phyloP scores from a whole-genome alignment of 176 grass and related monocot species.

The Urochloa ruziziensis region DNA sequence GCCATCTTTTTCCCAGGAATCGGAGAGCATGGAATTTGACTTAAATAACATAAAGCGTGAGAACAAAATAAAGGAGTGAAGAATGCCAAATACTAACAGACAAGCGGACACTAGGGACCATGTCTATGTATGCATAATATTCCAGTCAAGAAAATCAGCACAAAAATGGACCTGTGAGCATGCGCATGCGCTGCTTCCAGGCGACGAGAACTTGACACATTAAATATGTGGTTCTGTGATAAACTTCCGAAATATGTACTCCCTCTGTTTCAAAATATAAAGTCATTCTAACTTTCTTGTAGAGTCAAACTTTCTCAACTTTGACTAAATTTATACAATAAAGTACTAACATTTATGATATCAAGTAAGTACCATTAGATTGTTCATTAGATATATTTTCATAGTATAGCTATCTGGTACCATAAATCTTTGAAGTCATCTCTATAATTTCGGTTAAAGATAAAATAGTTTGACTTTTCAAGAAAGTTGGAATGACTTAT shows the following conservation, averaged over 20 bases:
- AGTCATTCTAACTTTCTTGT: no score
- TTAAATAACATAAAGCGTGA: neutral
- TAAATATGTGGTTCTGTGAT: neutral
- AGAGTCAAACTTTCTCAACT: no score
- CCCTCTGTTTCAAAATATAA: no score
- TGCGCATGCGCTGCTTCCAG: neutral
- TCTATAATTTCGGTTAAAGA: no score
- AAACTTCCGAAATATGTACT: neutral
- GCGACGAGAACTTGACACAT: neutral
- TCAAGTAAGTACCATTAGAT: no score
- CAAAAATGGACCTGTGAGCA: neutral
- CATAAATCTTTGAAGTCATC: no score
- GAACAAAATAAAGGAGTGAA: neutral
- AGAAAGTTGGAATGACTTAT: no score
- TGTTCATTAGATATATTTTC: no score
- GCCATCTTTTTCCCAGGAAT: neutral
- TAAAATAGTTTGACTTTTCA: no score
- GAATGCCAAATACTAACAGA: neutral
- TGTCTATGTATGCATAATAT: neutral
- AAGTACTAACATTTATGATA: no score
- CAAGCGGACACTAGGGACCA: neutral
- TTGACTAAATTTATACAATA: no score
- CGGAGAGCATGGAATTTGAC: neutral
- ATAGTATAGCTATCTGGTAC: no score
- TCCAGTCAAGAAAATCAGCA: neutral